Base-by-base conservation (phyloP, 805 yeast genomes). In the Candida vaughaniae region DNA sequence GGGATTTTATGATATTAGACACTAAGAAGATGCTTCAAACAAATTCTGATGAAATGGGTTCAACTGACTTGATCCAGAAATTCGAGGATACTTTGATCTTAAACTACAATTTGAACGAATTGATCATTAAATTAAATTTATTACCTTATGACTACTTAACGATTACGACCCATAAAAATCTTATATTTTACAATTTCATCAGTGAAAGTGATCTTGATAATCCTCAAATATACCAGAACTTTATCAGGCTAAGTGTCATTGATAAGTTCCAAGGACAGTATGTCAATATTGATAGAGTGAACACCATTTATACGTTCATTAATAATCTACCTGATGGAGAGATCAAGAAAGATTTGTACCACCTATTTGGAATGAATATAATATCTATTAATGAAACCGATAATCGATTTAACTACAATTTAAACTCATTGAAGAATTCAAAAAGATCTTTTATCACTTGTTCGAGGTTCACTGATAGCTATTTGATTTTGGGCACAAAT, bases 151-250 rank as follows among this genome's bases (percentile, higher is more conserved):
- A 42, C 18, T 42, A 40, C 18, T 22, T 45, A 12, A 42, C 45
- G 8, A 38, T 45, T 7, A 19, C 32, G 10, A 30, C 27, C 15
- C 29, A 35, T 23, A 36, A 35, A 11, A 42, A 42, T 14, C 18
- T 42, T n/a, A 22, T 42, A 6, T 45, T 45, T 20, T 35, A 29
- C 27, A 45, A 42, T 19, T 25, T 38, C 16, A 42, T 45, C 16
- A 42, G 46, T 38, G 49, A 45, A 36, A 42, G 49, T 34, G 49
- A 45, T 29, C 33, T 45, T 26, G 49, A 45, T 31, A 45, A 45
- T 31, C 49, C 49, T 4, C 45, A 42, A 18, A 30, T 45, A 4
- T 45, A 45, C 20, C 49, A 45, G 20, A 45, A 45, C 25, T 42
- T 42, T 17, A 31, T 42, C 10, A 22, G 34, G 14, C 23, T 41